Percentiles rank a stretch among this genome's conserved stretches.
Conservation (phyloP, 148 eudicot genomes). For the Hydrangea macrophylla region DNA sequence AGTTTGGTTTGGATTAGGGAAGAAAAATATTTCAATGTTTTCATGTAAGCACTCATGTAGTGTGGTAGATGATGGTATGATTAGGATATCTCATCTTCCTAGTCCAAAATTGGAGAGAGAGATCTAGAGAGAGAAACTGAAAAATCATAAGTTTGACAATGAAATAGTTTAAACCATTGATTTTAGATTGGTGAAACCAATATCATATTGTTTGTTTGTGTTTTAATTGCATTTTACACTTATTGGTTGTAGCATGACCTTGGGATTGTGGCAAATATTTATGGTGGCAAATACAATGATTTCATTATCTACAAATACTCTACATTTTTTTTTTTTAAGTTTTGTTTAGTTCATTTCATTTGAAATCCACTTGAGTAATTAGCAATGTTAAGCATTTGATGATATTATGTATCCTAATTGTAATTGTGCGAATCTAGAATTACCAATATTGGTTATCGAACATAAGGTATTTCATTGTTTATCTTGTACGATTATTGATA, state of each 20-base stretch:
- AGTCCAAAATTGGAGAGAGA: conserved; percentile 15
- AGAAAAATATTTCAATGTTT: conserved; percentile 21
- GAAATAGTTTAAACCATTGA: no score
- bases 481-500: no score
- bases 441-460: no score
- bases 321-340: background rate
- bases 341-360: background rate
- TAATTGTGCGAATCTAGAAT: background rate
- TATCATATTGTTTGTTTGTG: no score
- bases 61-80: conserved; percentile 24
- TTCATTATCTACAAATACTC: background rate
- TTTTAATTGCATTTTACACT: background rate
- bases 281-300: no score
- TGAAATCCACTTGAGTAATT: background rate
- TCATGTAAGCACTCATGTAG: conserved; percentile 37
- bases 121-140: background rate
- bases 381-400: background rate
- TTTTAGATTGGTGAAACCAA: no score
- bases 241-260: background rate
- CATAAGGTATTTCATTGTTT: no score
- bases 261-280: background rate
- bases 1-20: conserved; percentile 15
- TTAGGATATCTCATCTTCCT: conserved; percentile 19
- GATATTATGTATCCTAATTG: background rate
- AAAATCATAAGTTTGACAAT: no score